Conservation (phyloP, 495 filamentous ascomycete species). For the Tuber umbilicatum region DNA sequence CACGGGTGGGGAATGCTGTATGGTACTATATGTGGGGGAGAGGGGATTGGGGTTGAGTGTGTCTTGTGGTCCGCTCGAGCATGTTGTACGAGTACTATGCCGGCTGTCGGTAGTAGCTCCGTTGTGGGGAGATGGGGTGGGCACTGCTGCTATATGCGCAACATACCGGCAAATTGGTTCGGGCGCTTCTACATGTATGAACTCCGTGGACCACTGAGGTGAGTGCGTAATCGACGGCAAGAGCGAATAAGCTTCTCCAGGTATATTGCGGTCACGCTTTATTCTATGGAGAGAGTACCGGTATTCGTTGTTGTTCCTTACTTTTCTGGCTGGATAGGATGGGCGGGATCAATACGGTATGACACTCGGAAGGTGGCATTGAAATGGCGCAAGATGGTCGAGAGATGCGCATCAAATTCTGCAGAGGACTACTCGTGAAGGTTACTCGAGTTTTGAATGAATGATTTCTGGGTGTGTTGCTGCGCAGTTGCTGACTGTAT, state of each 20-base stretch:
- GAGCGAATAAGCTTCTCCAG: background rate
- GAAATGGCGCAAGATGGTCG: background rate
- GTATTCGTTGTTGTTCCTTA: too few species aligned
- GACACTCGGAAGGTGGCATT: background rate
- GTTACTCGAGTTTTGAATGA: background rate
- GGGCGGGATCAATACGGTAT: background rate
- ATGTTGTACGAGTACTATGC: background rate
- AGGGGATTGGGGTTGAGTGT: background rate
- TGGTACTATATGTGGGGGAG: background rate
- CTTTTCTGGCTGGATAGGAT: background rate
- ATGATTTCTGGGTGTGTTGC: background rate
- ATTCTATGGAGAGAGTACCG: background rate
- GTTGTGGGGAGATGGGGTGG: background rate
- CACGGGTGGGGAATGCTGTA: background rate
- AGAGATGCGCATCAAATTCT: background rate
- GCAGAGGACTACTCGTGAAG: background rate
- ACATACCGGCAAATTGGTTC: constrained; percentile 2
- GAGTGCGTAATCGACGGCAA: background rate
- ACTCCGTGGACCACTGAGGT: background rate
- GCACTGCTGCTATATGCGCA: background rate
- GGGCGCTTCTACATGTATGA: background rate
- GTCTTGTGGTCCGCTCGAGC: constrained; percentile 1
- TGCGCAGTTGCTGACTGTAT: background rate
- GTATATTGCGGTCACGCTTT: background rate
- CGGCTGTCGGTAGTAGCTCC: background rate